phyloP scores from a whole-genome alignment of 2,329 filamentous ascomycete genomes.

The Blastomyces silverae region DNA sequence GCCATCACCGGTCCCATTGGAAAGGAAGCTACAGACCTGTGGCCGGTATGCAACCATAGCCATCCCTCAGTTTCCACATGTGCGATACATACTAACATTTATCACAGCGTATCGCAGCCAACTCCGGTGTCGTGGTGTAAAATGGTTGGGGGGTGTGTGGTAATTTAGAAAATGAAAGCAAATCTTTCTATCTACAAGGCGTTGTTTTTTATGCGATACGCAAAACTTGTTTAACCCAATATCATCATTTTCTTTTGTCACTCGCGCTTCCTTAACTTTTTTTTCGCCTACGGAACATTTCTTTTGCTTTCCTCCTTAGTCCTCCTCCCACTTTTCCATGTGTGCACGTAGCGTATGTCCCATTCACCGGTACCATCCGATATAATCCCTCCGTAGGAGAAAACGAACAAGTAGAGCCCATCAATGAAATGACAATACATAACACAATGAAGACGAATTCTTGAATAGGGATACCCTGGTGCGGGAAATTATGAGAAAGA shows the following conservation, averaged over 20 bases:
- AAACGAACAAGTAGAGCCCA: neutral
- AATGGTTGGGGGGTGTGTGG: constrained; percentile 26
- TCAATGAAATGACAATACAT: constrained; percentile 2
- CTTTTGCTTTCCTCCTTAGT: constrained; percentile 17
- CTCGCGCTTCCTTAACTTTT: neutral
- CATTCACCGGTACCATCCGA: neutral
- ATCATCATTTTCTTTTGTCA: constrained; percentile 25
- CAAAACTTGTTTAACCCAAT: constrained; percentile 11
- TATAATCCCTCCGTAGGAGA: neutral
- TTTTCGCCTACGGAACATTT: constrained; percentile 14
- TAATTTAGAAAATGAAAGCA: constrained; percentile 18
- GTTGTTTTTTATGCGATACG: constrained; percentile 15
- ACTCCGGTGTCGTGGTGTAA: constrained; percentile 99
- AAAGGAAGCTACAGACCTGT: constrained; percentile 99
- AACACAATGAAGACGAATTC: neutral
- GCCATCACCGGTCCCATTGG: constrained; percentile 98
- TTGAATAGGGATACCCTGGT: too few species aligned
- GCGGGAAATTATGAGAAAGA: neutral
- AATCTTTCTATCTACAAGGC: constrained; percentile 10
- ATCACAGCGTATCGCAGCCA: constrained; percentile 89
- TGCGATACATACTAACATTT: constrained; percentile 30
- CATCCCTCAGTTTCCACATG: neutral
- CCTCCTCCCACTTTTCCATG: neutral
- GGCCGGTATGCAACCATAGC: constrained; percentile 65
- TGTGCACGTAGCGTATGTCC: neutral